Evolutionary conservation across 108 stramenopile species (phyloP), one percentile per base, ranked within the genome.

Genomic region (Aureococcus anophagefferens): DNA sequence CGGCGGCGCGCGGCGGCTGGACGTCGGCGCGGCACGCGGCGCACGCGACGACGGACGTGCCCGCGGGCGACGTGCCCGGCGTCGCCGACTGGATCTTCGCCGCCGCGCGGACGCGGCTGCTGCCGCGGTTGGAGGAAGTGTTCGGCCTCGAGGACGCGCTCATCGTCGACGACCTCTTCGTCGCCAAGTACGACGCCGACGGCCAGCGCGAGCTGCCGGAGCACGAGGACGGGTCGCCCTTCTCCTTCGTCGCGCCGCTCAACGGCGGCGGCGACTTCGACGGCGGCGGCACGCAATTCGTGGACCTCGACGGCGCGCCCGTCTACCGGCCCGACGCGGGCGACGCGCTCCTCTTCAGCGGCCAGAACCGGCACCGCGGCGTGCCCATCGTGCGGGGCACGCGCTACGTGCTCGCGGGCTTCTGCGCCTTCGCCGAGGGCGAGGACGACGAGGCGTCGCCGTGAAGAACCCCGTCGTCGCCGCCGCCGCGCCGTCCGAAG

Each of bases 11-110:
- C 33, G 66, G 66, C 33, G 64, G 64, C 64, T 64, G 64, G 64
- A 64, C 64, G 64, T 30, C 64, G 64, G 66, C 33, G 66, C 31
- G 66, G 66, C 66, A 66, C 34, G 33, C 31, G 25, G 33, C 33
- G 31, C 66, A 66, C 66, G 33, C 66, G 66, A 66, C 66, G 33
- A 66, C 66, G 25, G 66, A 66, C 66, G 33, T 66, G 31, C 34
- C 66, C 66, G 32, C 33, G 13, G 15, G 14, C 15, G 66, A 66
- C 29, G 33, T 66, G 14, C 66, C 66, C 0, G 33, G 34, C 14
- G 33, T 66, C 33, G 33, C 25, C 25, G 30, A 21, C n/a, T 31
- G 33, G 66, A n/a, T 33, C 33, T 14, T 35, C 16, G 66, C 31
- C 33, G 33, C 33, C 25, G 32, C 33, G 13, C 14, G 33, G 34